A percentile compares a stretch with the other conserved stretches of the same genome.
phyloP scores from a whole-genome alignment of 2,329 filamentous ascomycete species.

The Blastomyces percursus region DNA sequence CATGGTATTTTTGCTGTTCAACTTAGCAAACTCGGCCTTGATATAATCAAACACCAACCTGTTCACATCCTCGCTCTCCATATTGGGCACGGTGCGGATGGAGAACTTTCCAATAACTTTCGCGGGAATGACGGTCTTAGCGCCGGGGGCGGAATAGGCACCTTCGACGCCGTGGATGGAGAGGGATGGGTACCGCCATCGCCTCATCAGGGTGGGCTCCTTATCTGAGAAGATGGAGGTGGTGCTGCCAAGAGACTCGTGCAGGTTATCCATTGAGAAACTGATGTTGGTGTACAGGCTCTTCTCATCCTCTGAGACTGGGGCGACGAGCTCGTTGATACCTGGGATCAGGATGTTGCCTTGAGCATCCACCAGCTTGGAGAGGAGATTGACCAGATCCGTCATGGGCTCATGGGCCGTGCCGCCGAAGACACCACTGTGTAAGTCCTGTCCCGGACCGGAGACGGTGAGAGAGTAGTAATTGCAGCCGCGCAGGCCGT shows the following conservation, averaged over 20 bases:
- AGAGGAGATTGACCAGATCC: slow-evolving; percentile 73
- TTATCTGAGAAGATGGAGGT: slow-evolving; percentile 82
- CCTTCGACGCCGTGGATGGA: slow-evolving; percentile 93
- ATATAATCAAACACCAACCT: slow-evolving; percentile 73
- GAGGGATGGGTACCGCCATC: slow-evolving; percentile 90
- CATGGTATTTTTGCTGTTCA: slow-evolving; percentile 84
- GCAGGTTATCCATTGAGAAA: slow-evolving; percentile 92
- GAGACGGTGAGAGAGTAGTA: slow-evolving; percentile 91
- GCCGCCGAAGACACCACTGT: slow-evolving; percentile 94
- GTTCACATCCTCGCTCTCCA: slow-evolving; percentile 88
- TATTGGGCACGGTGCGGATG: slow-evolving; percentile 92
- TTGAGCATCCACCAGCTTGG: slow-evolving; percentile 71
- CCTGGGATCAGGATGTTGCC: slow-evolving; percentile 94
- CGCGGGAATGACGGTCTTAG: slow-evolving; percentile 96
- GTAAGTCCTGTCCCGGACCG: slow-evolving; percentile 83
- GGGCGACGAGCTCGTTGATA: slow-evolving; percentile 83
- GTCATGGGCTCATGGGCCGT: slow-evolving; percentile 98
- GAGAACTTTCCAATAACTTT: slow-evolving; percentile 98
- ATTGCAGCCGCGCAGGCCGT: slow-evolving; percentile 92
- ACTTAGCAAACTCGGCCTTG: slow-evolving; percentile 70
- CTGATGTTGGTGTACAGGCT: slow-evolving; percentile 78
- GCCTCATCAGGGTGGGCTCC: slow-evolving; percentile 84
- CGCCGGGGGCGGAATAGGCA: slow-evolving; percentile 82
- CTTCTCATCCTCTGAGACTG: slow-evolving; percentile 76
- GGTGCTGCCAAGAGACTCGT: slow-evolving; percentile 80